Percentiles rank a stretch among this genome's conserved stretches.
Conservation (phyloP, 2,329 filamentous ascomycete species). For the Trichoderma hamatum region DNA sequence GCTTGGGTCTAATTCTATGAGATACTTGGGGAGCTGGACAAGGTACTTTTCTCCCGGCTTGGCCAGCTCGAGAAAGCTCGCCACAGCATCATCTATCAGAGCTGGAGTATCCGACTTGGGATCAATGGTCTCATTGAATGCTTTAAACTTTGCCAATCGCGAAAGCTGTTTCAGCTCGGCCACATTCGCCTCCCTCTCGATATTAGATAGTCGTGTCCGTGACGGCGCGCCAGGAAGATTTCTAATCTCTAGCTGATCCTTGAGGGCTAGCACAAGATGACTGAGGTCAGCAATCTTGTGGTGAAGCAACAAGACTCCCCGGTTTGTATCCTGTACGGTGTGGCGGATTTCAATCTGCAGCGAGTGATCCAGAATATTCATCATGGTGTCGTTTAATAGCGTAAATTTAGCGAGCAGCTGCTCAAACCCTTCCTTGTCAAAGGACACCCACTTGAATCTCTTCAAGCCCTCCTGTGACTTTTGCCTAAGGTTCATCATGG, state of each 20-base stretch:
- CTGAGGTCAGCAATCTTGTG: conserved; percentile 51
- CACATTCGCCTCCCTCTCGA: conserved; percentile 44
- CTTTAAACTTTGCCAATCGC: conserved; percentile 54
- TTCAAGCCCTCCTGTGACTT: conserved; percentile 40
- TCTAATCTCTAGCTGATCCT: conserved; percentile 46
- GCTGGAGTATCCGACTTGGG: conserved; percentile 37
- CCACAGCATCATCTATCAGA: conserved; percentile 42
- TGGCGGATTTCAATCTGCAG: conserved; percentile 52
- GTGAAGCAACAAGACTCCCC: conserved; percentile 51
- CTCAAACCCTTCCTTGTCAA: conserved; percentile 53
- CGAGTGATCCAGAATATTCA: conserved; percentile 50
- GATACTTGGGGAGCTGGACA: conserved; percentile 41
- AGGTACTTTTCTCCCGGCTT: conserved; percentile 39
- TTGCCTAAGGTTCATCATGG: conserved; percentile 45
- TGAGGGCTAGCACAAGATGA: conserved; percentile 50
- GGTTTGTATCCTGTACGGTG: conserved; percentile 53
- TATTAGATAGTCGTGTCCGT: conserved; percentile 39
- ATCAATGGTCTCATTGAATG: conserved; percentile 53
- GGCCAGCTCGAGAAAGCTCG: conserved; percentile 45
- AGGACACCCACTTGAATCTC: conserved; percentile 49
- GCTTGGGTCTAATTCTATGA: conserved; percentile 40
- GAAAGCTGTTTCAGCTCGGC: conserved; percentile 47
- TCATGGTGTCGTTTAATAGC: conserved; percentile 52
- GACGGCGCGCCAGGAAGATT: conserved; percentile 30
- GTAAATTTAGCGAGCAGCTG: conserved; percentile 48